A percentile compares a stretch with the other conserved stretches of the same genome.
phyloP scores from a whole-genome alignment of 1,139 yeast genomes.

The Sugiyamaella sp. region DNA sequence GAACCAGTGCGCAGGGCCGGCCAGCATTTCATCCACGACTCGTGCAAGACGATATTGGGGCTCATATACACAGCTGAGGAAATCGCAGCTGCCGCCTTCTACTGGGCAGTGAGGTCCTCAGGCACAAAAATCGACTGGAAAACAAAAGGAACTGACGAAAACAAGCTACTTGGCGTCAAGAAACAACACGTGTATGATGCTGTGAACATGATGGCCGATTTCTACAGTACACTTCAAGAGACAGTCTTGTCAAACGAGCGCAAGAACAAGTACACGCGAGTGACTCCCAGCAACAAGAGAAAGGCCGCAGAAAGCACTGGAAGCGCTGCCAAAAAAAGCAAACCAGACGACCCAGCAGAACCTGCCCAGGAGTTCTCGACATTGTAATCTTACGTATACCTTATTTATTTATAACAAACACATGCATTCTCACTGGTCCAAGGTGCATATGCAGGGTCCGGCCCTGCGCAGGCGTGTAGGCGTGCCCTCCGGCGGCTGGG shows the following conservation, averaged over 20 bases:
- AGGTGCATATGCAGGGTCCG: neutral
- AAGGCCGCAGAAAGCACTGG: neutral
- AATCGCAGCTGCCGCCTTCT: constrained; percentile 46
- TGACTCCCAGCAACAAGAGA: constrained; percentile 12
- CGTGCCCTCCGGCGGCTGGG: neutral
- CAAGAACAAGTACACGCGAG: constrained; percentile 9
- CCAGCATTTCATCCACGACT: constrained; percentile 46
- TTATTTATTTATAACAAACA: neutral
- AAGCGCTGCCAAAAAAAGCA: constrained; percentile 2
- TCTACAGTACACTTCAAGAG: constrained; percentile 26
- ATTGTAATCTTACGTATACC: neutral
- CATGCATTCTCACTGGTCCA: neutral
- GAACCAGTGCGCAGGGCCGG: constrained; percentile 40
- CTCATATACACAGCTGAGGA: constrained; percentile 38
- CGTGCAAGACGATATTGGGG: constrained; percentile 44
- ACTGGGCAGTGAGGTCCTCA: constrained; percentile 41
- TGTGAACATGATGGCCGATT: constrained; percentile 41
- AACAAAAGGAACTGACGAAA: constrained; percentile 35
- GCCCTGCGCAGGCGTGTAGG: neutral
- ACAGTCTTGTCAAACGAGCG: constrained; percentile 15
- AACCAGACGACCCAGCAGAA: constrained; percentile 2
- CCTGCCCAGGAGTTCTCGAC: neutral
- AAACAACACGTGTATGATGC: constrained; percentile 35
- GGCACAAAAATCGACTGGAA: constrained; percentile 24
- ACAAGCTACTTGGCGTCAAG: constrained; percentile 32